phyloP scores from a whole-genome alignment of 2,329 filamentous ascomycete genomes.

The Penicillium expansum region DNA sequence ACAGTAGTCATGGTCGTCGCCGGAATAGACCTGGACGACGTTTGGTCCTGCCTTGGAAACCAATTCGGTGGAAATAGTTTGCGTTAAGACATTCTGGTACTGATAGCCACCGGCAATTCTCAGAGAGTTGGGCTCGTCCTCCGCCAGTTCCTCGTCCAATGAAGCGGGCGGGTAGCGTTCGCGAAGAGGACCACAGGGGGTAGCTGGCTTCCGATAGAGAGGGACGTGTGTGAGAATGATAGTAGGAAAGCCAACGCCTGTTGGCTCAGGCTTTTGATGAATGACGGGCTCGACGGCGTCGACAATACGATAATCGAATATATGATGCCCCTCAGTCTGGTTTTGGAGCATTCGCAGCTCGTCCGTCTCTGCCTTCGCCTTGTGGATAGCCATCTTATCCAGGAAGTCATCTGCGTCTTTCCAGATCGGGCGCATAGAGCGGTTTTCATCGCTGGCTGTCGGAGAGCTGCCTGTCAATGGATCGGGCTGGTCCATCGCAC shows the following conservation, averaged over 20 bases:
- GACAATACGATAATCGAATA: constrained; percentile 60
- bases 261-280: constrained; percentile 18
- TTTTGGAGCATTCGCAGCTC: constrained; percentile 67
- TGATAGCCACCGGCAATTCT: constrained; percentile 78
- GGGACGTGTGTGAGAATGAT: constrained; percentile 90
- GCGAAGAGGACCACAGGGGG: constrained; percentile 80
- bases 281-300: constrained; percentile 51
- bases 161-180: constrained; percentile 76
- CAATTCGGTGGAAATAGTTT: constrained; percentile 71
- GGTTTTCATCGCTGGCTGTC: constrained; percentile 46
- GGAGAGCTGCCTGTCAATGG: constrained; percentile 45
- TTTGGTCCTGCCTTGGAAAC: constrained; percentile 72
- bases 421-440: constrained; percentile 64
- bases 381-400: constrained; percentile 60
- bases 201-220: constrained; percentile 75
- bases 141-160: constrained; percentile 55
- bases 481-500: constrained; percentile 63
- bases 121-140: constrained; percentile 75
- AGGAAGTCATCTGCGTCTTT: constrained; percentile 75
- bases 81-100: constrained; percentile 89
- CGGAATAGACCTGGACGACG: constrained; percentile 82
- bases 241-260: constrained; percentile 68
- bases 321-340: constrained; percentile 51
- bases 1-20: constrained; percentile 98
- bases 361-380: constrained; percentile 65